These are phyloP conservation scores for Chaetomium globosum DNA, from an alignment of 2,329 filamentous ascomycete genomes.

Conservation along the genomic window DNA sequence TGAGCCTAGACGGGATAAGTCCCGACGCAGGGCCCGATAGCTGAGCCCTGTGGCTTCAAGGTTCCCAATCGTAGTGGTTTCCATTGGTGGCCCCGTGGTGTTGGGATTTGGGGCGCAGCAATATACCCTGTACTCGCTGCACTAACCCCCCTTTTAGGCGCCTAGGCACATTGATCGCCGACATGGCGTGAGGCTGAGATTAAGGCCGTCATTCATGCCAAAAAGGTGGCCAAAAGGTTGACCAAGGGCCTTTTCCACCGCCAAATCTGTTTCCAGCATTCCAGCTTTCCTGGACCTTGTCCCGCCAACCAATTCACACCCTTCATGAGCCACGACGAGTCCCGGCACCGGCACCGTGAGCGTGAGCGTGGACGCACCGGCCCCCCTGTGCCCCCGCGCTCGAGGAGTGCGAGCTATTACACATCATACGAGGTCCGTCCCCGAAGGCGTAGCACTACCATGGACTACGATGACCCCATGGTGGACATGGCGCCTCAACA, in stretches of 20 bases:
- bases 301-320: not conserved
- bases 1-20: not conserved
- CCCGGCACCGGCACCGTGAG: not conserved
- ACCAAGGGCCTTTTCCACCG: not conserved
- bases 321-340: conserved; percentile 4
- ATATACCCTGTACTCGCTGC: not conserved
- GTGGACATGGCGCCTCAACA: not conserved
- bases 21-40: not conserved
- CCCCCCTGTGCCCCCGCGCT: conserved; percentile 2
- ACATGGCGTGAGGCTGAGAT: not conserved
- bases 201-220: not conserved
- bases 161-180: not conserved
- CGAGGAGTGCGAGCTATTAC: not conserved
- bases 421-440: not conserved
- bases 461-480: conserved; percentile 1
- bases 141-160: not conserved
- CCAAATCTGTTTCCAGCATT: not conserved
- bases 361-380: not conserved
- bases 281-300: not conserved
- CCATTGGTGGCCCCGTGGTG: not conserved
- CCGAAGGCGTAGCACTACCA: conserved; percentile 1
- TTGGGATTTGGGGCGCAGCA: not conserved
- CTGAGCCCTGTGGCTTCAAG: not conserved
- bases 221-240: not conserved
- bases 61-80: not conserved